phyloP scores from a whole-genome alignment of 2,329 filamentous ascomycete species.

The Pseudogymnoascus sp. region DNA sequence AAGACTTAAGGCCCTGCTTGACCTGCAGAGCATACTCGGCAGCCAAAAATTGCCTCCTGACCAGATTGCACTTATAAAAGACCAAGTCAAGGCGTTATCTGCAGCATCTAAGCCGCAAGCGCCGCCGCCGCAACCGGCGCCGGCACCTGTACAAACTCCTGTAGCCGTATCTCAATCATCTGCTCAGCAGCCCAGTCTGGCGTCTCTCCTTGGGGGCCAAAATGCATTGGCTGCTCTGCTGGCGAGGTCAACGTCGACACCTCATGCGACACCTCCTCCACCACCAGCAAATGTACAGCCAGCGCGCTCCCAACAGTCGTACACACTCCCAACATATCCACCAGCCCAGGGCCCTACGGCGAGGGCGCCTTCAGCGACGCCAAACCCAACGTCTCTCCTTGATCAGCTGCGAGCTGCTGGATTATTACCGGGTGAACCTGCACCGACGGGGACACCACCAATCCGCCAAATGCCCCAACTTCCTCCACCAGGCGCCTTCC shows the following conservation, averaged over 20 bases:
- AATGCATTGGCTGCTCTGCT: slow-evolving; percentile 49
- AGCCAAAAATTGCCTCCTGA: slow-evolving; percentile 70
- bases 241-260: slow-evolving; percentile 44
- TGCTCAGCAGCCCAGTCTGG: slow-evolving; percentile 38
- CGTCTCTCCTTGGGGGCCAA: slow-evolving; percentile 46
- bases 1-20: slow-evolving; percentile 75
- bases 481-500: background rate
- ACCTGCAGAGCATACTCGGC: slow-evolving; percentile 74
- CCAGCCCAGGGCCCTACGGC: slow-evolving; percentile 30
- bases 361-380: slow-evolving; percentile 30
- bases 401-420: slow-evolving; percentile 63
- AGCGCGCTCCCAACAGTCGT: slow-evolving; percentile 41
- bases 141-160: slow-evolving; percentile 20
- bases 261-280: slow-evolving; percentile 39
- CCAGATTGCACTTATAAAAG: slow-evolving; percentile 76
- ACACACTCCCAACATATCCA: slow-evolving; percentile 31
- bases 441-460: slow-evolving; percentile 34
- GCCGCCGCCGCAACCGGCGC: slow-evolving; percentile 25
- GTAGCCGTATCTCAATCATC: slow-evolving; percentile 19
- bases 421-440: slow-evolving; percentile 46
- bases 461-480: slow-evolving; percentile 12
- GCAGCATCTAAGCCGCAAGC: slow-evolving; percentile 29
- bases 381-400: slow-evolving; percentile 53
- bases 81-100: slow-evolving; percentile 69
- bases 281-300: slow-evolving; percentile 32